Conservation (phyloP, 2,329 filamentous ascomycete species). For the Didymellaceae sp. region DNA sequence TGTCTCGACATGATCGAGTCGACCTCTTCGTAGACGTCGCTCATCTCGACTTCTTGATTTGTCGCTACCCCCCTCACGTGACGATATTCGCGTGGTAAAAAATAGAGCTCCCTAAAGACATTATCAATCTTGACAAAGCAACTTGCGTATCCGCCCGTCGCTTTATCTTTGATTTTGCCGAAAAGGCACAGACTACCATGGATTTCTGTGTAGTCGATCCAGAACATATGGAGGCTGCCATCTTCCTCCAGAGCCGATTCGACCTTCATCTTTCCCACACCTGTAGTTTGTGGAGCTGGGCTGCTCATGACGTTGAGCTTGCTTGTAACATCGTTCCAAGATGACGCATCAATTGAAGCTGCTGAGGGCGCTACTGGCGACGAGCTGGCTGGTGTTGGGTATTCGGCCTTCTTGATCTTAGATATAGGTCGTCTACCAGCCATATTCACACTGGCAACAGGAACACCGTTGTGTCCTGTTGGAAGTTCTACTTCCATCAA, state of each 20-base stretch:
- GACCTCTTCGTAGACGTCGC: slow-evolving; percentile 88
- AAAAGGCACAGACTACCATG: slow-evolving; percentile 92
- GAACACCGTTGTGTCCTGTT: slow-evolving; percentile 68
- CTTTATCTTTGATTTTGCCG: slow-evolving; percentile 93
- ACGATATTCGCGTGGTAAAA: slow-evolving; percentile 77
- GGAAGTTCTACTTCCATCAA: slow-evolving; percentile 86
- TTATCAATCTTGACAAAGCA: slow-evolving; percentile 97
- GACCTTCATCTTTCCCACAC: slow-evolving; percentile 80
- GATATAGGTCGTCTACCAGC: slow-evolving; percentile 78
- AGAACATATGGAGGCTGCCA: slow-evolving; percentile 92
- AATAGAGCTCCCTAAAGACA: slow-evolving; percentile 89
- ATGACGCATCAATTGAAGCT: slow-evolving; percentile 70
- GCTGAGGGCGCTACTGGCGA: slow-evolving; percentile 71
- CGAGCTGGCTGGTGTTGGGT: slow-evolving; percentile 76
- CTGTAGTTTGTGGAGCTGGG: slow-evolving; percentile 67
- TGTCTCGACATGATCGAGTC: slow-evolving; percentile 86
- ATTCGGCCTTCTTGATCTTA: slow-evolving; percentile 70
- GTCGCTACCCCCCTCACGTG: slow-evolving; percentile 69
- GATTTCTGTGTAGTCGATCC: slow-evolving; percentile 94
- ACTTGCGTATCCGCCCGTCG: slow-evolving; percentile 78
- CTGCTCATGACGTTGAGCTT: slow-evolving; percentile 86
- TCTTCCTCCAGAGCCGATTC: slow-evolving; percentile 92
- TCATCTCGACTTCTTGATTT: slow-evolving; percentile 80
- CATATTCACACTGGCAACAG: slow-evolving; percentile 79
- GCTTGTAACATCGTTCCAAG: slow-evolving; percentile 87